Conservation (phyloP, 1,284 basidiomycete species). For the Ceratobasidium sp. region DNA sequence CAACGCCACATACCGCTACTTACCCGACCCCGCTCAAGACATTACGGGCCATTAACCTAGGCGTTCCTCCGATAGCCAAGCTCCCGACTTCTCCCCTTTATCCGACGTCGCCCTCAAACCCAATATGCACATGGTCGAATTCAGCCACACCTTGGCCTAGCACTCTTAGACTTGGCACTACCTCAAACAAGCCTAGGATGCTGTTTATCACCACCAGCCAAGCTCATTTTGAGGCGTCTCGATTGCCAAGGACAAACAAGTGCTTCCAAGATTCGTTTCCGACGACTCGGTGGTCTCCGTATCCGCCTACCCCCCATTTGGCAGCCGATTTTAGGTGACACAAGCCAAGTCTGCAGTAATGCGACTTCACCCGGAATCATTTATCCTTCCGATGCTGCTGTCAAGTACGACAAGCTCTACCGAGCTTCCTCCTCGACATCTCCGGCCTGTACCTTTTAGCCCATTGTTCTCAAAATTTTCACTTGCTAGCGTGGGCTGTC, state of each 20-base stretch:
- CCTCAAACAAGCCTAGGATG: neutral
- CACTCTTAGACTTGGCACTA: neutral
- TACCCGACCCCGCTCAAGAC: neutral
- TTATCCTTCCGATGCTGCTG: neutral
- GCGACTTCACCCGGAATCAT: neutral
- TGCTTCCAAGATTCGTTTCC: neutral
- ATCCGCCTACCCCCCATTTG: neutral
- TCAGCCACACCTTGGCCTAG: neutral
- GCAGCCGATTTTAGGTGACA: neutral
- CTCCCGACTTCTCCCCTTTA: neutral
- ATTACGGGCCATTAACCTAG: neutral
- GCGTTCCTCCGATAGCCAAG: constrained; percentile 13
- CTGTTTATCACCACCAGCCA: constrained; percentile 1
- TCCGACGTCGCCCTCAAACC: neutral
- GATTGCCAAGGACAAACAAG: neutral
- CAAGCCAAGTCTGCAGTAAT: neutral
- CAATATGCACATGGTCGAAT: neutral
- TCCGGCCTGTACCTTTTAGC: neutral
- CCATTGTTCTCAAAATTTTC: neutral
- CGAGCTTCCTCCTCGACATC: constrained; percentile 1
- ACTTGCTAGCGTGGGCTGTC: neutral
- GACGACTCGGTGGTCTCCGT: neutral
- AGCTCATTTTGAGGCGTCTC: neutral
- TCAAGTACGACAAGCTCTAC: neutral
- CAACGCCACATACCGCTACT: neutral